Evolutionary conservation across 768 basidiomycete species (phyloP).

Genomic region (Lenzites betulinus): DNA sequence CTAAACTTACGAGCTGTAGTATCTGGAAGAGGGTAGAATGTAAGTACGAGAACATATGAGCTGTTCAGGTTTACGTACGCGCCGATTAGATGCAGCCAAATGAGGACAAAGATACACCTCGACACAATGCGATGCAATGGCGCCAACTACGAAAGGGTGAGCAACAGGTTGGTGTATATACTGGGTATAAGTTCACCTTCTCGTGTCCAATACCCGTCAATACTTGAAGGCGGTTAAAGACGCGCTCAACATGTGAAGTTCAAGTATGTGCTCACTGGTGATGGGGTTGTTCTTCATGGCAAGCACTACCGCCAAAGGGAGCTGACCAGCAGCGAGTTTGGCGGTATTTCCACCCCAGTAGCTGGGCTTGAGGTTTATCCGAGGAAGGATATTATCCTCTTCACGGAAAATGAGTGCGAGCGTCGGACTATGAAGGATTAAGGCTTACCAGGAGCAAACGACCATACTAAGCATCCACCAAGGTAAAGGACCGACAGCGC

Average conservation of each 20-base stretch:
- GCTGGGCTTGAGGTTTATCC: slow-evolving; percentile 15
- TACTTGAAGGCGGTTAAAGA: slow-evolving; percentile 30
- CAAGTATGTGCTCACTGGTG: slow-evolving; percentile 34
- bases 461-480: slow-evolving; percentile 32
- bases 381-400: slow-evolving; percentile 1
- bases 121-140: slow-evolving; percentile 48
- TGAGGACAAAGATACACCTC: slow-evolving; percentile 42
- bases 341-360: slow-evolving; percentile 36
- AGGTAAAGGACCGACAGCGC: slow-evolving; percentile 32
- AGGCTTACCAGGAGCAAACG: slow-evolving; percentile 33
- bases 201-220: slow-evolving; percentile 58
- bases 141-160: slow-evolving; percentile 33
- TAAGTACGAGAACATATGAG: background rate
- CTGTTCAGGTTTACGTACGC: slow-evolving; percentile 16
- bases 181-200: slow-evolving; percentile 28
- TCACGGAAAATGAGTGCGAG: background rate
- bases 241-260: background rate
- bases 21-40: background rate
- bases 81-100: slow-evolving; percentile 46
- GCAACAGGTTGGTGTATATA: background rate
- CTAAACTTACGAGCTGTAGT: slow-evolving; percentile 4
- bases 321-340: slow-evolving; percentile 45
- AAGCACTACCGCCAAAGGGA: slow-evolving; percentile 52
- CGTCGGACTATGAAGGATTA: background rate
- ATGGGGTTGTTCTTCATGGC: slow-evolving; percentile 57